Evolutionary conservation across 768 basidiomycete species (phyloP).

Genomic region (Suillus decipiens): DNA sequence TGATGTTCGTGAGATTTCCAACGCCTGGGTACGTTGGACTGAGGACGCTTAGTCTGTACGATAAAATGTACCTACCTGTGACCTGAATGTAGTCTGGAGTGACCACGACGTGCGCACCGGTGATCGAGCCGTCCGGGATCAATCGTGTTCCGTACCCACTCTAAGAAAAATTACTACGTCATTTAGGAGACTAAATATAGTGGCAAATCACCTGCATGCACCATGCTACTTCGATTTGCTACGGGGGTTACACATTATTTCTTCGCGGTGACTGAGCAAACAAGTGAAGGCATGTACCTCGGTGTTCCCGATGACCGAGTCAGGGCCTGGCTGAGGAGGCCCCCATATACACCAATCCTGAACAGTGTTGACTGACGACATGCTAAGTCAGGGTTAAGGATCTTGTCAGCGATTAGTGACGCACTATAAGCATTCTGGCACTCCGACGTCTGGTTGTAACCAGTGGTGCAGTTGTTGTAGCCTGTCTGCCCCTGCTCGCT

Average conservation of each 20-base stretch:
- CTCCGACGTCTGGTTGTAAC: conserved; percentile 51
- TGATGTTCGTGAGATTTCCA: conserved; percentile 66
- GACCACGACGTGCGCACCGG: conserved; percentile 65
- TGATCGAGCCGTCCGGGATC: conserved; percentile 73
- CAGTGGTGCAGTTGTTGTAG: conserved; percentile 65
- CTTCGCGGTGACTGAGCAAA: conserved; percentile 15
- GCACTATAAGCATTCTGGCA: conserved; percentile 70
- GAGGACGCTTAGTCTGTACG: conserved; percentile 20
- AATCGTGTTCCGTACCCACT: conserved; percentile 60
- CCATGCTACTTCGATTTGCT: conserved; percentile 55
- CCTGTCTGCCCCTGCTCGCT: conserved; percentile 62
- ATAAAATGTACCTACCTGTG: conserved; percentile 43
- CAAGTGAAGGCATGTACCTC: conserved; percentile 46
- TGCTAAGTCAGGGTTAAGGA: conserved; percentile 2
- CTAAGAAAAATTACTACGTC: conserved; percentile 31
- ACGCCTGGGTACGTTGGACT: conserved; percentile 44
- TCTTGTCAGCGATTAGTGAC: conserved; percentile 18
- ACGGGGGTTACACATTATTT: conserved; percentile 16
- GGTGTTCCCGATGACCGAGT: conserved; percentile 57
- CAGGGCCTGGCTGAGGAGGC: conserved; percentile 51
- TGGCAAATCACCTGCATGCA: conserved; percentile 42
- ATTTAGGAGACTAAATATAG: not conserved
- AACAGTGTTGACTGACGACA: conserved; percentile 52
- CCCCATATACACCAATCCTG: conserved; percentile 57
- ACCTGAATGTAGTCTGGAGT: conserved; percentile 79